These are phyloP conservation scores for Debaryomycetaceae sp. DNA, from an alignment of 1,139 yeast genomes.

Conservation along the genomic window DNA sequence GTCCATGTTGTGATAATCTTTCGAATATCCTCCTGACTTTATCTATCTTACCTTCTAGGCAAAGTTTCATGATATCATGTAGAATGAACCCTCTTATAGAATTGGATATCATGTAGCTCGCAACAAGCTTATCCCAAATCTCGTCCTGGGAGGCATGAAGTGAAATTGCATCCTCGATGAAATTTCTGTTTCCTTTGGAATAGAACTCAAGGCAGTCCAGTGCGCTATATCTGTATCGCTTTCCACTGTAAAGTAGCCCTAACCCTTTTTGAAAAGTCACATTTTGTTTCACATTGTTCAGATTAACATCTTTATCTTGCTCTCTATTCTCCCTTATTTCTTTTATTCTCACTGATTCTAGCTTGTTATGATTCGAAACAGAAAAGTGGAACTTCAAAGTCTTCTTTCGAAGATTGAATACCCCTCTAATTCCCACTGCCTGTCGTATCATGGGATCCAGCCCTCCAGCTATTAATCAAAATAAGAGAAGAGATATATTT, in stretches of 20 bases:
- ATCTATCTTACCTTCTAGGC: slow-evolving; percentile 5
- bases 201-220: slow-evolving; percentile 16
- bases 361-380: background rate
- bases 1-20: background rate
- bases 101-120: slow-evolving; percentile 13
- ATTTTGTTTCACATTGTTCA: slow-evolving; percentile 1
- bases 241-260: slow-evolving; percentile 9
- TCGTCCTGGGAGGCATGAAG: slow-evolving; percentile 16
- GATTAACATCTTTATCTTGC: background rate
- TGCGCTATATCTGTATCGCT: slow-evolving; percentile 12
- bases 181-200: slow-evolving; percentile 3
- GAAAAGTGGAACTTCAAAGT: background rate
- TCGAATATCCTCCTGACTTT: background rate
- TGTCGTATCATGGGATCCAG: background rate
- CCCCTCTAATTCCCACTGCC: background rate
- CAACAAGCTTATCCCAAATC: slow-evolving; percentile 13
- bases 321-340: background rate
- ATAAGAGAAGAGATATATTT: background rate
- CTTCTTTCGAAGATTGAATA: background rate
- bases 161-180: slow-evolving; percentile 19
- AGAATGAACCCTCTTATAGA: slow-evolving; percentile 19
- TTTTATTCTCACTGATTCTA: background rate
- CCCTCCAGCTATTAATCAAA: too few species aligned
- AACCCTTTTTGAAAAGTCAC: slow-evolving; percentile 16
- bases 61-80: slow-evolving; percentile 13